Conservation (phyloP, 305 asterid genomes). For the Striga hermonthica region DNA sequence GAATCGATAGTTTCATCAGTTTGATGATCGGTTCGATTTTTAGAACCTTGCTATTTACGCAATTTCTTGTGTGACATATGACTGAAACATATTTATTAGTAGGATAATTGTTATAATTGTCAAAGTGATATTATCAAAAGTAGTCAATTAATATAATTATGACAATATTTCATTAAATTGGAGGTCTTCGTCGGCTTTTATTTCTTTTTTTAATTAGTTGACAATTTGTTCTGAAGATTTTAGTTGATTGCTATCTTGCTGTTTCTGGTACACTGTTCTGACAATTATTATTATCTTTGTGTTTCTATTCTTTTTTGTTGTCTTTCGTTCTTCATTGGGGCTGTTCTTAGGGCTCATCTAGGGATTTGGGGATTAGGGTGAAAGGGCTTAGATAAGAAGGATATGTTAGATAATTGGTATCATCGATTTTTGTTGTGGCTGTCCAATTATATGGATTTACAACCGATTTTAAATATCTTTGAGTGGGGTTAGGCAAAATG, state of each 20-base stretch:
- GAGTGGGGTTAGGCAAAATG: conserved; percentile 5
- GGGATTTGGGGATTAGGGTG: conserved; percentile 19
- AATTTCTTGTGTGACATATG: no score
- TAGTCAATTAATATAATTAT: no score
- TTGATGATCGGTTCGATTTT: no score
- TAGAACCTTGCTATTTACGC: no score
- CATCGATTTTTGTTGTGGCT: neutral
- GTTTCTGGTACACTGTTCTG: no score
- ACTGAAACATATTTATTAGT: no score
- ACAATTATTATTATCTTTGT: no score
- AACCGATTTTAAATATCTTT: neutral
- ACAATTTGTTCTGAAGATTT: neutral
- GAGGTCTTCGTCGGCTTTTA: no score
- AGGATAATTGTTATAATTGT: no score
- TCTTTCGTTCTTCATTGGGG: conserved; percentile 1
- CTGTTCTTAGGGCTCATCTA: neutral
- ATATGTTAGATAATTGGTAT: conserved; percentile 4
- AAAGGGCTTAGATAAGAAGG: neutral
- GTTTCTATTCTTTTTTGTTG: neutral
- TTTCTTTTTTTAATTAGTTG: neutral
- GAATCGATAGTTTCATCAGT: no score
- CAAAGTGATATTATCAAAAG: no score
- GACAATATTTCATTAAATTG: no score
- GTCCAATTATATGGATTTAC: conserved; percentile 14
- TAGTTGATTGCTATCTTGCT: neutral